phyloP scores from a whole-genome alignment of 805 yeast genomes.

The Candida berthetii region DNA sequence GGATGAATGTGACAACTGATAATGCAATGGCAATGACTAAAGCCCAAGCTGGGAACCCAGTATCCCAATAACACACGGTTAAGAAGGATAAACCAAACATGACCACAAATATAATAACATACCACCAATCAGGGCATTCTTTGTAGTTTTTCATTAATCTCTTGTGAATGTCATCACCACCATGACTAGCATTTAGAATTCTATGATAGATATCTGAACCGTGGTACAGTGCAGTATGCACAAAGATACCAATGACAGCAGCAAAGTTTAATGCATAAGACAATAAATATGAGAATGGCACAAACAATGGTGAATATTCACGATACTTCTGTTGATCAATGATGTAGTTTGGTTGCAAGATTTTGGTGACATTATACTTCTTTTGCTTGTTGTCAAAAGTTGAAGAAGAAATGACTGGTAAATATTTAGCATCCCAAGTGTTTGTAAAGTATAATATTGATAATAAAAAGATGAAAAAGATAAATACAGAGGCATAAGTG shows the following conservation, averaged over 20 bases:
- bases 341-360: slow-evolving; percentile 34
- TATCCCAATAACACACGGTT: slow-evolving; percentile 30
- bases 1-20: slow-evolving; percentile 46
- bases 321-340: slow-evolving; percentile 40
- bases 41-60: slow-evolving; percentile 63
- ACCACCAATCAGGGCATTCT: slow-evolving; percentile 60
- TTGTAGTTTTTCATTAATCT: slow-evolving; percentile 49
- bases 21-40: slow-evolving; percentile 48
- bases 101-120: slow-evolving; percentile 23
- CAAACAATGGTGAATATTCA: slow-evolving; percentile 50
- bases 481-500: slow-evolving; percentile 39
- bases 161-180: slow-evolving; percentile 39
- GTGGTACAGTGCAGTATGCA: slow-evolving; percentile 53
- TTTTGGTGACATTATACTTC: slow-evolving; percentile 39
- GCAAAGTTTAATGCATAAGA: slow-evolving; percentile 58
- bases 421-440: slow-evolving; percentile 50
- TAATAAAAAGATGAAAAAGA: slow-evolving; percentile 42
- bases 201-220: slow-evolving; percentile 45
- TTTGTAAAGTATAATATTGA: slow-evolving; percentile 48
- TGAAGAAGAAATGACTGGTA: slow-evolving; percentile 49
- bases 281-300: slow-evolving; percentile 51
- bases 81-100: slow-evolving; percentile 23
- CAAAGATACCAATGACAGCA: slow-evolving; percentile 53
- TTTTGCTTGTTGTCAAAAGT: slow-evolving; percentile 43
- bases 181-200: slow-evolving; percentile 31